phyloP scores from a whole-genome alignment of 495 filamentous ascomycete genomes.

The Penicillium canescens region DNA sequence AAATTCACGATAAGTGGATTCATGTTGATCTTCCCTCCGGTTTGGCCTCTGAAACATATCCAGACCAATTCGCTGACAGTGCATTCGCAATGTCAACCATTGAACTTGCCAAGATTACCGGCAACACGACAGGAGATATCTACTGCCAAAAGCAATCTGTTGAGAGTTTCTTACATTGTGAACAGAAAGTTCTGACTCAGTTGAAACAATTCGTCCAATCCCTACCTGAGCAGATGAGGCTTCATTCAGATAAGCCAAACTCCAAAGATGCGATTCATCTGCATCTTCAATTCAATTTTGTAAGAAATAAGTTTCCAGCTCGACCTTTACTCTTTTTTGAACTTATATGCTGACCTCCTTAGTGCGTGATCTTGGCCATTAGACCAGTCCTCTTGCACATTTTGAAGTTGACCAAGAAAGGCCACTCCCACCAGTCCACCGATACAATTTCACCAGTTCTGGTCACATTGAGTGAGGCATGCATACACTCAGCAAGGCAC shows the following conservation, averaged over 20 bases:
- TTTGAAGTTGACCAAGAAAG: conserved; percentile 27
- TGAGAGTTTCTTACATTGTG: conserved; percentile 35
- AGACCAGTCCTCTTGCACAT: conserved; percentile 38
- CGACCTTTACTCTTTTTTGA: background rate
- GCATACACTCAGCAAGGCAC: conserved; percentile 39
- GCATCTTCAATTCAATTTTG: conserved; percentile 41
- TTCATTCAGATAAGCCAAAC: conserved; percentile 28
- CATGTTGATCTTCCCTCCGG: conserved; percentile 36
- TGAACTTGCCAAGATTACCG: conserved; percentile 33
- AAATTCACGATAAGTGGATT: conserved; percentile 40
- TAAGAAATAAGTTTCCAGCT: background rate
- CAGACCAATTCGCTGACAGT: conserved; percentile 33
- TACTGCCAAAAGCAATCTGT: conserved; percentile 35
- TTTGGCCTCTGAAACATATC: conserved; percentile 19
- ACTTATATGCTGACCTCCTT: background rate
- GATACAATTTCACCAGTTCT: conserved; percentile 26
- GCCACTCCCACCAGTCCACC: background rate
- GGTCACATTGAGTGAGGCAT: conserved; percentile 36
- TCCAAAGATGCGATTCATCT: conserved; percentile 31
- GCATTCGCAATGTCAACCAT: conserved; percentile 30
- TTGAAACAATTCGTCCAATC: conserved; percentile 40
- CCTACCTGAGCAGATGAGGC: conserved; percentile 32
- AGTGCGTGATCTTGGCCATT: conserved; percentile 40
- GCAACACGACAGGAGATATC: conserved; percentile 30
- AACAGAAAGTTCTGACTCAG: conserved; percentile 38